phyloP scores from a whole-genome alignment of 179 eudicot species.

The Beta macrorhiza region DNA sequence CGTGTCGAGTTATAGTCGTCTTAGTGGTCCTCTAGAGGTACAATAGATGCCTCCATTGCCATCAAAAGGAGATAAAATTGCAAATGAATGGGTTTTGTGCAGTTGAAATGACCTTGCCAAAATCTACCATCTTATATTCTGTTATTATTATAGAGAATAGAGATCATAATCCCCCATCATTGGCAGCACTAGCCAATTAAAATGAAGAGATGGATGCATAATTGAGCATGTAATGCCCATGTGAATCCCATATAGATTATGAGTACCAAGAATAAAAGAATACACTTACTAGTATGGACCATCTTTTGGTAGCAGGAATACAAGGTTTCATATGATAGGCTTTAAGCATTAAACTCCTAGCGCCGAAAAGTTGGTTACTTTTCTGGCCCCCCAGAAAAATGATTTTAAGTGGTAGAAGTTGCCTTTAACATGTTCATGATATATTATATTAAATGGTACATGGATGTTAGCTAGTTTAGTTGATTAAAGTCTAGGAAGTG shows the following conservation, averaged over 20 bases:
- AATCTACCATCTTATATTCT: slow-evolving; percentile 6
- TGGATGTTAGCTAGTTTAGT: no score
- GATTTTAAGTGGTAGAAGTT: not conserved
- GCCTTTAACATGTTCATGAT: slow-evolving; percentile 6
- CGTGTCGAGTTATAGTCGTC: not conserved
- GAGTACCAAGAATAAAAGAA: slow-evolving; percentile 1
- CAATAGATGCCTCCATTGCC: not conserved
- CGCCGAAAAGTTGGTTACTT: slow-evolving; percentile 27
- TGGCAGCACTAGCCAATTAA: slow-evolving; percentile 20
- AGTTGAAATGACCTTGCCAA: slow-evolving; percentile 11
- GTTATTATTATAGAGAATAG: slow-evolving; percentile 9
- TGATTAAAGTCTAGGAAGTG: no score
- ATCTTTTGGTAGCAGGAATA: slow-evolving; percentile 15
- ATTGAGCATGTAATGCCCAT: slow-evolving; percentile 26
- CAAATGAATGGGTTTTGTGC: slow-evolving; percentile 11
- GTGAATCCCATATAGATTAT: slow-evolving; percentile 20
- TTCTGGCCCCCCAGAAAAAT: not conserved
- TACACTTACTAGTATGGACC: slow-evolving; percentile 19
- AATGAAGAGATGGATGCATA: slow-evolving; percentile 27
- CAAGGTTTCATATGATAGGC: not conserved
- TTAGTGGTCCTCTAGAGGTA: slow-evolving; percentile 13
- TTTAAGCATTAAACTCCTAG: not conserved
- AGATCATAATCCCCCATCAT: slow-evolving; percentile 10
- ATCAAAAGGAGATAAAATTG: not conserved
- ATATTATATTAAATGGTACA: slow-evolving; percentile 4